Evolutionary conservation across 1,284 basidiomycete species (phyloP), one percentile per base, ranked within the genome.

Genomic region (Wallemia ichthyophaga): DNA sequence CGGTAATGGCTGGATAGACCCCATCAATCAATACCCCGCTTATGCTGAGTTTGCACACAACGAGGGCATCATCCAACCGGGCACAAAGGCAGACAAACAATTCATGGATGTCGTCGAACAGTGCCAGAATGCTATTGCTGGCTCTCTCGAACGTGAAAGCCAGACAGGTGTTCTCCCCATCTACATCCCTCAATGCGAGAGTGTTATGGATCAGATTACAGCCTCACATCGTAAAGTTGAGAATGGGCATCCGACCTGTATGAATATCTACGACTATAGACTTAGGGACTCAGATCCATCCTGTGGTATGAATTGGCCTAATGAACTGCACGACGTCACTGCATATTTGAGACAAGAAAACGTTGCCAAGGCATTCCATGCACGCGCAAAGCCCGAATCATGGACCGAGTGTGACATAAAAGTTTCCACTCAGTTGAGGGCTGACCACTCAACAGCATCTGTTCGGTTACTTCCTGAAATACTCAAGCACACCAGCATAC

Each of bases 221-320:
- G 33, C 55, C 15, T 27, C 32, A 1, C n/a, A 15, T 11, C 24
- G 2, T 1, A 64, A 89, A 85, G 56, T 74, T 82, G 37, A 48
- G 24, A 75, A 88, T 59, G 83, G 81, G 2, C 70, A 76, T 62
- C 69, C 74, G 33, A 82, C 79, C 70, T 99, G 92, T 69, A 74
- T 91, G 65, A 99, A 99, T 69, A 80, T 96, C 56, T 99, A 98
- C 66, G 94, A 99, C 66, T 78, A 96, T 23, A 81, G 94, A 28
- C 72, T 86, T 26, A 79, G 82, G 59, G 94, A 99, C 68, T 76
- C 75, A 15, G 73, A 69, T 56, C 91, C 91, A n/a, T 81, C 79
- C 1, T 99, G 92, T 69, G 92, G 92, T 1, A 85, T 96, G 86
- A 92, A 92, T 69, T 99, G 92, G 92, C 92, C 92, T 2, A 80